phyloP scores from a whole-genome alignment of 495 filamentous ascomycete species.

The Articulospora tetracladia region DNA sequence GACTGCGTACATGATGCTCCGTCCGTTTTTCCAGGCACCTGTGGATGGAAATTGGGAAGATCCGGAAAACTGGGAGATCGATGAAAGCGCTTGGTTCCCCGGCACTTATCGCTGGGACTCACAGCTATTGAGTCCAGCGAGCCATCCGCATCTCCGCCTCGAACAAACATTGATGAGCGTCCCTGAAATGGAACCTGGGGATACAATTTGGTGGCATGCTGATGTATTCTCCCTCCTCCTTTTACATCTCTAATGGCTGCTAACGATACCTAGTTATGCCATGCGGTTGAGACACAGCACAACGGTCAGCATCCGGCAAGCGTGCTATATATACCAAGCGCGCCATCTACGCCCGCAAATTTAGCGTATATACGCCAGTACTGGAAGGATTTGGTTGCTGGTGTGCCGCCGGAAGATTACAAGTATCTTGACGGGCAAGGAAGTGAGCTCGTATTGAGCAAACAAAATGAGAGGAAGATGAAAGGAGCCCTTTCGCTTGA shows the following conservation, averaged over 20 bases:
- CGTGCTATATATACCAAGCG: constrained; percentile 19
- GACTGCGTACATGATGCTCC: constrained; percentile 19
- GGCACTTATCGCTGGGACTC: constrained; percentile 15
- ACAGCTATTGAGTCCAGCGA: constrained; percentile 10
- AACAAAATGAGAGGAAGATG: constrained; percentile 1
- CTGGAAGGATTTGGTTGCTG: not conserved
- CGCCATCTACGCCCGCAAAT: constrained; percentile 18
- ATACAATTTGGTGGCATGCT: constrained; percentile 26
- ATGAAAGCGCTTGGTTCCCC: constrained; percentile 20
- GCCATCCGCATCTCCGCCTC: constrained; percentile 20
- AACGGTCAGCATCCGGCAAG: constrained; percentile 9
- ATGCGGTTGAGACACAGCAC: constrained; percentile 22
- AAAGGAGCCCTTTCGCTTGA: not conserved
- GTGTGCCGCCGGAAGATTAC: constrained; percentile 7
- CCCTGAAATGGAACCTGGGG: constrained; percentile 15
- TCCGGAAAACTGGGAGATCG: constrained; percentile 18
- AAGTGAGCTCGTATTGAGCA: not conserved
- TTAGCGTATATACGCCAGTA: constrained; percentile 10
- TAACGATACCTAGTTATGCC: constrained; percentile 7
- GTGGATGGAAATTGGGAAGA: constrained; percentile 10
- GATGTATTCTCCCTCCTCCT: constrained; percentile 5
- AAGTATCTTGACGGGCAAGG: not conserved
- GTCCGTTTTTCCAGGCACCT: constrained; percentile 20
- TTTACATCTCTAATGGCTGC: not conserved
- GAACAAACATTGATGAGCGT: constrained; percentile 14